phyloP scores from a whole-genome alignment of 495 filamentous ascomycete species.

The Tetracladium setigerum region DNA sequence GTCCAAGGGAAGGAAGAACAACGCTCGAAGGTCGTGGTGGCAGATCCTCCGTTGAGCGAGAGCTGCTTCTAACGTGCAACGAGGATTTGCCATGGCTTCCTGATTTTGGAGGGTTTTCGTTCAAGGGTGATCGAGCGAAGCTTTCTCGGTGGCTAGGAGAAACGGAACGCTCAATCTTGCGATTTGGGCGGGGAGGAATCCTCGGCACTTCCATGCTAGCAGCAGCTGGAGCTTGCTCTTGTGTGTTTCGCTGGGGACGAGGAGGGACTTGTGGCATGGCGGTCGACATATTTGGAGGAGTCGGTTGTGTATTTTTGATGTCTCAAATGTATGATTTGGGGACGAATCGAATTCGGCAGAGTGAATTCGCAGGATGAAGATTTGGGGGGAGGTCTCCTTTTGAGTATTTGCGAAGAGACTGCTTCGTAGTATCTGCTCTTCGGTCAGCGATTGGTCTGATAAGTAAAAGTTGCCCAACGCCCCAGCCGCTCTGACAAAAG shows the following conservation, averaged over 20 bases:
- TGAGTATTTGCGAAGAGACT: conserved; percentile 6
- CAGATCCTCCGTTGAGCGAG: conserved; percentile 35
- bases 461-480: not conserved
- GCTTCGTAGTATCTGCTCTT: not conserved
- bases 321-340: not conserved
- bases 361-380: not conserved
- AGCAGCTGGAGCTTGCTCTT: conserved; percentile 28
- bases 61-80: conserved; percentile 31
- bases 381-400: not conserved
- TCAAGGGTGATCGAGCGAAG: conserved; percentile 81
- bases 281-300: conserved; percentile 39
- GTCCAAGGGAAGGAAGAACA: conserved; percentile 76
- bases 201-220: conserved; percentile 32
- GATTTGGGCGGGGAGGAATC: conserved; percentile 67
- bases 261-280: conserved; percentile 50
- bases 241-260: conserved; percentile 43
- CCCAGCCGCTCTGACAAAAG: not conserved
- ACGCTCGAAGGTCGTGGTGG: conserved; percentile 59
- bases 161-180: conserved; percentile 63
- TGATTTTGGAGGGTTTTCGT: conserved; percentile 41
- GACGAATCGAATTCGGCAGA: not conserved
- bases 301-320: not conserved
- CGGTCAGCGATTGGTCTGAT: not conserved
- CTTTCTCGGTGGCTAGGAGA: conserved; percentile 64
- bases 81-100: conserved; percentile 31